phyloP scores from a whole-genome alignment of 805 yeast species.

The Kockiozyma suomiensis region DNA sequence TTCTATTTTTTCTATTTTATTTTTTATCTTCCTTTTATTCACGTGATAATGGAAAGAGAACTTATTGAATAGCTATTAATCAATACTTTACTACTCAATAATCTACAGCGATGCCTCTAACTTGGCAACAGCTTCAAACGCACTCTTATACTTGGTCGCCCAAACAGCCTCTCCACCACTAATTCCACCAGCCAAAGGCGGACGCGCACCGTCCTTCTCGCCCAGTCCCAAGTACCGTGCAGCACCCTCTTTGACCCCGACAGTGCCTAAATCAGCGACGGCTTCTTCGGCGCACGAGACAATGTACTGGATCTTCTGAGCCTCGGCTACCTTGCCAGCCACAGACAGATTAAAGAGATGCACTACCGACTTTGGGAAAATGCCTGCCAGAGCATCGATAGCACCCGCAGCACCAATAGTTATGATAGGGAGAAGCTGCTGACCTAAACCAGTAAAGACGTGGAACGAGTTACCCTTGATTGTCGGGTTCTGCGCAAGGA shows the following conservation, averaged over 20 bases:
- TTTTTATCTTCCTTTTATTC: background rate
- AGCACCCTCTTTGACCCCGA: constrained; percentile 53
- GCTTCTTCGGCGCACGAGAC: constrained; percentile 53
- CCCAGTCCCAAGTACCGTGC: constrained; percentile 47
- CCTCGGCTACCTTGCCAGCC: constrained; percentile 45
- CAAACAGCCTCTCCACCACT: constrained; percentile 24
- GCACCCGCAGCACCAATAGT: constrained; percentile 54
- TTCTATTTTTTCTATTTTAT: too few relatives aligned
- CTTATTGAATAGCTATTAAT: too few relatives aligned
- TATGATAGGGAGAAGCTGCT: constrained; percentile 52
- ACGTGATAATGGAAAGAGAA: too few relatives aligned
- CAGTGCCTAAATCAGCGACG: constrained; percentile 49
- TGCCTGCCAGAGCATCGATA: constrained; percentile 57
- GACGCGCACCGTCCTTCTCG: constrained; percentile 50
- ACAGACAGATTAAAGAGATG: constrained; percentile 45
- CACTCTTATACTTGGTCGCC: constrained; percentile 18
- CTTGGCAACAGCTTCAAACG: constrained; percentile 14
- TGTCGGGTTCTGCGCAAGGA: constrained; percentile 49
- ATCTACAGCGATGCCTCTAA: constrained; percentile 19
- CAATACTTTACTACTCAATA: too few relatives aligned
- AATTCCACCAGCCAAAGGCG: constrained; percentile 46
- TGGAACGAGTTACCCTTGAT: constrained; percentile 48
- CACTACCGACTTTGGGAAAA: constrained; percentile 54
- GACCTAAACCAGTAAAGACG: constrained; percentile 56
- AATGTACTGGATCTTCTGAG: constrained; percentile 48